Conservation (phyloP, 176 grass and related monocot species). For the Carex myosuroides region DNA sequence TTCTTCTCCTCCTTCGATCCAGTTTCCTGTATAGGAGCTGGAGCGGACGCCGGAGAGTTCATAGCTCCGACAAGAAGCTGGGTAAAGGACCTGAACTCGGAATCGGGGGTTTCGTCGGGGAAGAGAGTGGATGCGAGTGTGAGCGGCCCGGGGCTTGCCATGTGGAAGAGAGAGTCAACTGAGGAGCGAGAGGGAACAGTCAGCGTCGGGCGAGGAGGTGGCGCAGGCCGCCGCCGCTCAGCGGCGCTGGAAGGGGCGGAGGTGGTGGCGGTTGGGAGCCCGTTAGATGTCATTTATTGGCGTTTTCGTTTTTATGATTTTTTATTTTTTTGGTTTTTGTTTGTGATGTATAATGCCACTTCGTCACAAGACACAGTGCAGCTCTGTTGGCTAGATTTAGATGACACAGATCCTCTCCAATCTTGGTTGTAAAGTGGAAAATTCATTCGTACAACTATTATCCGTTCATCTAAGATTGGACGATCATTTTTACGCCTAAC, state of each 20-base stretch:
- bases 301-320: not conserved
- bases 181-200: not conserved
- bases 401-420: not conserved
- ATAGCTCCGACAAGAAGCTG: slow-evolving; percentile 33
- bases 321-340: not conserved
- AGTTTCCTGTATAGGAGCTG: not conserved
- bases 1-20: not conserved
- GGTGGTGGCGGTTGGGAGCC: not conserved
- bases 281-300: slow-evolving; percentile 19
- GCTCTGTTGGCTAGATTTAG: not conserved
- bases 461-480: not conserved
- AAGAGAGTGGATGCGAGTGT: slow-evolving; percentile 37
- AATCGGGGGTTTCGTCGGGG: slow-evolving; percentile 27
- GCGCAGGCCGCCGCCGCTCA: not conserved
- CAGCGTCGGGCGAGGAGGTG: not conserved
- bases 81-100: slow-evolving; percentile 30
- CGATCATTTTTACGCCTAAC: not conserved
- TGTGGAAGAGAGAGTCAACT: not conserved
- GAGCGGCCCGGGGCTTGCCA: slow-evolving; percentile 25
- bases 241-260: slow-evolving; percentile 6
- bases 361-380: not conserved
- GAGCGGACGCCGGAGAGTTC: slow-evolving; percentile 1
- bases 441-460: too few relatives aligned
- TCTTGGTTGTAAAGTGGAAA: not conserved
- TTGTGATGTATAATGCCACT: slow-evolving; percentile 8